Conservation (phyloP, 495 filamentous ascomycete species). For the Penicillium fimorum region DNA sequence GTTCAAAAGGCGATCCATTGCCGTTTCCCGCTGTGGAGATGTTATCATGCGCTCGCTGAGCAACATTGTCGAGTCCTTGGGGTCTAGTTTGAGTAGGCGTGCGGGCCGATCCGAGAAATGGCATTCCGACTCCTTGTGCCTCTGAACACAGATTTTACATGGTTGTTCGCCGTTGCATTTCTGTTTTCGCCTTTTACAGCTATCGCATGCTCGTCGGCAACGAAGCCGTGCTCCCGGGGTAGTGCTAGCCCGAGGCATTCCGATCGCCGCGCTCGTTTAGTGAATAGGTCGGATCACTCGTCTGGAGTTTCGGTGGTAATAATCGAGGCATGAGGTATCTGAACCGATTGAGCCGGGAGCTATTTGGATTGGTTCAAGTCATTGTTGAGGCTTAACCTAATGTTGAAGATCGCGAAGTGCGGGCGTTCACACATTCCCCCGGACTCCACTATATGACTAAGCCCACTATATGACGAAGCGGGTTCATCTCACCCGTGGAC, state of each 20-base stretch:
- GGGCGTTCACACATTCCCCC: conserved; percentile 20
- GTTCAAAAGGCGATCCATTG: conserved; percentile 42
- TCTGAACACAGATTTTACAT: conserved; percentile 64
- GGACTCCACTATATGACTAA: conserved; percentile 13
- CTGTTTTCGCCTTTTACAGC: conserved; percentile 76
- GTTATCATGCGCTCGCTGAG: conserved; percentile 38
- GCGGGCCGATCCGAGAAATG: conserved; percentile 47
- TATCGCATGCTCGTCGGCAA: conserved; percentile 61
- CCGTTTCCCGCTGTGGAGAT: conserved; percentile 39
- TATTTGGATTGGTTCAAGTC: neutral
- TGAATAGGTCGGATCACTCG: neutral
- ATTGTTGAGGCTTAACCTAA: neutral
- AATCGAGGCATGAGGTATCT: neutral
- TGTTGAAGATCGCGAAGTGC: neutral
- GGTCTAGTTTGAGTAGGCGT: conserved; percentile 35
- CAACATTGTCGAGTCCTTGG: conserved; percentile 39
- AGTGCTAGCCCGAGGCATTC: conserved; percentile 41
- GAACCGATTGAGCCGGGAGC: neutral
- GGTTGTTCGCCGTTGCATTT: conserved; percentile 74
- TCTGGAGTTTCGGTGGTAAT: neutral
- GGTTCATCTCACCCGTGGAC: neutral
- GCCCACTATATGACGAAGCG: conserved; percentile 1
- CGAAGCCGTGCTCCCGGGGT: conserved; percentile 39
- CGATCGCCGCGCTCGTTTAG: neutral
- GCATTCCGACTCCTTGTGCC: conserved; percentile 50